phyloP scores from a whole-genome alignment of 768 basidiomycete species.

The Boletus reticuloceps region DNA sequence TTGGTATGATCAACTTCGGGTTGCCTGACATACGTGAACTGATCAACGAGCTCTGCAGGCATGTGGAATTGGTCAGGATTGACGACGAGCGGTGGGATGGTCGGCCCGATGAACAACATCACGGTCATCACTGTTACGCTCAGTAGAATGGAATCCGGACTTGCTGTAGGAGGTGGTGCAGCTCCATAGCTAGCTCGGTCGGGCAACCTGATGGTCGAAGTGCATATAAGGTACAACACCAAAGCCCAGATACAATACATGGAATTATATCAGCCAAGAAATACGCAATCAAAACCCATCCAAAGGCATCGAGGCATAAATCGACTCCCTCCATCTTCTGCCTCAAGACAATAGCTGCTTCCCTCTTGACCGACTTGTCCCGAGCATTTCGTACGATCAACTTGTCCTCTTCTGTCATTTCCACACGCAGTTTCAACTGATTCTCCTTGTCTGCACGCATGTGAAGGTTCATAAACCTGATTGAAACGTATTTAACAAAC shows the following conservation, averaged over 20 bases:
- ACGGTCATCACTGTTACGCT: conserved; percentile 31
- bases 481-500: background rate
- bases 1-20: conserved; percentile 32
- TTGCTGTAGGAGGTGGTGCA: no score
- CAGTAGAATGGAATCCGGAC: no score
- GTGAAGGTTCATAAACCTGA: conserved; percentile 13
- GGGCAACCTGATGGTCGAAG: no score
- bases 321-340: conserved; percentile 11
- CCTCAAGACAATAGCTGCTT: conserved; percentile 6
- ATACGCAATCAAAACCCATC: background rate
- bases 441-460: conserved; percentile 18
- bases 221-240: no score
- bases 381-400: conserved; percentile 3
- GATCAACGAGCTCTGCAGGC: conserved; percentile 26
- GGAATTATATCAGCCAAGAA: no score
- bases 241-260: no score
- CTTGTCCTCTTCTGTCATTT: conserved; percentile 18
- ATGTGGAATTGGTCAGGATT: conserved; percentile 52
- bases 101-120: conserved; percentile 34
- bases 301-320: conserved; percentile 3
- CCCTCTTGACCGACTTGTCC: background rate
- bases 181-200: no score
- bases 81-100: conserved; percentile 41
- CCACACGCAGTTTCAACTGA: conserved; percentile 7
- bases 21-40: background rate